Percentiles rank a stretch among this genome's conserved stretches.
Conservation (phyloP, 2,329 filamentous ascomycete species). For the Corynespora cassiicola region DNA sequence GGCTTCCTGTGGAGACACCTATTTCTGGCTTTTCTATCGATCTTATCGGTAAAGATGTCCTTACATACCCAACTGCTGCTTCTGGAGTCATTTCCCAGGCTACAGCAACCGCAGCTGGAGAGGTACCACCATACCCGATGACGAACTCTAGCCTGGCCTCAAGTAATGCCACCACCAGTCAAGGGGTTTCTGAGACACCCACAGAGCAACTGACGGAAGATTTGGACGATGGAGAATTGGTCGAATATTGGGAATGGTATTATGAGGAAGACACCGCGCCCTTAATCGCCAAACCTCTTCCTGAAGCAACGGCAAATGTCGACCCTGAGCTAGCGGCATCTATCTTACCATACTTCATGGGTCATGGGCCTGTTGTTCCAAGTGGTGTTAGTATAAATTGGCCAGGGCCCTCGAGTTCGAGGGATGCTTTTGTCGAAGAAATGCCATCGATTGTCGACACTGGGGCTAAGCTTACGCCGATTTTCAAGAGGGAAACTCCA, state of each 20-base stretch:
- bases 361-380: constrained; percentile 24
- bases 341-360: constrained; percentile 20
- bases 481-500: neutral
- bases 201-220: too few species aligned
- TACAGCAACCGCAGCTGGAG: neutral
- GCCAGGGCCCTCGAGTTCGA: constrained; percentile 13
- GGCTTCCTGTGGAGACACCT: too few species aligned
- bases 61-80: too few species aligned
- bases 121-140: neutral
- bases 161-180: too few species aligned
- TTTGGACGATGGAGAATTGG: constrained; percentile 4
- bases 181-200: too few species aligned
- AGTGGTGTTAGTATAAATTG: constrained; percentile 12
- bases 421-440: neutral
- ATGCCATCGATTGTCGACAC: constrained; percentile 1
- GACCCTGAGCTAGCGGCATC: constrained; percentile 7
- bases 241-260: constrained; percentile 1
- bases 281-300: neutral
- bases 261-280: constrained; percentile 1
- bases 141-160: neutral
- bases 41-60: too few species aligned
- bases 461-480: constrained; percentile 1
- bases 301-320: neutral
- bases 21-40: too few species aligned
- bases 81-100: too few species aligned